A percentile compares a stretch with the other conserved stretches of the same genome.
Conservation (phyloP, 371 early-diverging fungal genomes). For the Parasitella parasitica region DNA sequence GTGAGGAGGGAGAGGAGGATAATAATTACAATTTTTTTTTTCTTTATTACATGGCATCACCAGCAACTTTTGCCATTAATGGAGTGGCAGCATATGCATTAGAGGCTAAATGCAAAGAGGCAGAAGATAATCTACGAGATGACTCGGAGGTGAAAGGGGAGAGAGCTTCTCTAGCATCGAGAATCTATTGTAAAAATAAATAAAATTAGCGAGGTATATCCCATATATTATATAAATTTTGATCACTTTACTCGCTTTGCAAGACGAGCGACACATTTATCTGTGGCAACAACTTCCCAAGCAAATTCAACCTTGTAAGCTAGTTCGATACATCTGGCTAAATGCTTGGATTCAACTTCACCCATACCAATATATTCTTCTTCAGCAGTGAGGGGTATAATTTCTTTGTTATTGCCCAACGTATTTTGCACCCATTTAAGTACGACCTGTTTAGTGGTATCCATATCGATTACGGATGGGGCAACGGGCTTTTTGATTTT, state of each 20-base stretch:
- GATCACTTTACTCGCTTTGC: constrained; percentile 37
- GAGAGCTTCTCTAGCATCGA: constrained; percentile 39
- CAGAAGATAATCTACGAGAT: constrained; percentile 5
- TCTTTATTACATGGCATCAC: constrained; percentile 11
- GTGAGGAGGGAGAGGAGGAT: neutral
- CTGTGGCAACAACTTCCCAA: constrained; percentile 74
- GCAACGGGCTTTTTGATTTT: constrained; percentile 58
- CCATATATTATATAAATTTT: too few species aligned
- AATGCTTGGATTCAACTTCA: constrained; percentile 69
- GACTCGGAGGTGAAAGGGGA: constrained; percentile 28
- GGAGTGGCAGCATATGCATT: constrained; percentile 6
- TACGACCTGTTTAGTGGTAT: constrained; percentile 24
- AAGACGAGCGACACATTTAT: constrained; percentile 49
- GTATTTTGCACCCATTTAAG: constrained; percentile 38
- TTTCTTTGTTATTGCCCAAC: constrained; percentile 46
- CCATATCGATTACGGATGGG: constrained; percentile 15
- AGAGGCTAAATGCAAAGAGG: constrained; percentile 3
- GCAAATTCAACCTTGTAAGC: constrained; percentile 88
- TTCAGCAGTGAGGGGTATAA: constrained; percentile 53
- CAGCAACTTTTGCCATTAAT: constrained; percentile 5
- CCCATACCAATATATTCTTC: constrained; percentile 65
- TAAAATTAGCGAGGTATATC: too few species aligned
- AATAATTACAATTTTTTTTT: neutral
- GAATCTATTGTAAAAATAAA: constrained; percentile 13
- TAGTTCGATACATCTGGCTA: constrained; percentile 77